These are phyloP conservation scores for Penicillium goetzii DNA, from an alignment of 495 filamentous ascomycete genomes.

Conservation along the genomic window DNA sequence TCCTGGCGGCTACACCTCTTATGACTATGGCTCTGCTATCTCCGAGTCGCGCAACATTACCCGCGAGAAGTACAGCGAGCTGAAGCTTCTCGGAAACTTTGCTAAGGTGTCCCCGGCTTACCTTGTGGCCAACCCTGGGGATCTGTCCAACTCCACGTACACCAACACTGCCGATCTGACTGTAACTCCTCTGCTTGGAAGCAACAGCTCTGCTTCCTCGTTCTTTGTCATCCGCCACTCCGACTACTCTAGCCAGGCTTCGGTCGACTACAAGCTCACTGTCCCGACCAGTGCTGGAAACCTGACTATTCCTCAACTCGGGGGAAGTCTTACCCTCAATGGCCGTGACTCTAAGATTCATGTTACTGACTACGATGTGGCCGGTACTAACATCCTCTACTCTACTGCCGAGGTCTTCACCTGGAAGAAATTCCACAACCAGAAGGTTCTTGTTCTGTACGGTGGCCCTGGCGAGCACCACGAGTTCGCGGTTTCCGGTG, in stretches of 20 bases:
- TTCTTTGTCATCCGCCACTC: slow-evolving; percentile 71
- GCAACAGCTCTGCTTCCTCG: slow-evolving; percentile 47
- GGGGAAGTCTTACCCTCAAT: slow-evolving; percentile 62
- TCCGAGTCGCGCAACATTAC: slow-evolving; percentile 66
- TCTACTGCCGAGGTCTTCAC: slow-evolving; percentile 79
- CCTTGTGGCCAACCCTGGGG: slow-evolving; percentile 55
- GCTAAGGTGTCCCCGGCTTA: slow-evolving; percentile 69
- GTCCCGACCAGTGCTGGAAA: slow-evolving; percentile 64
- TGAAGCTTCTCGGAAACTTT: slow-evolving; percentile 77
- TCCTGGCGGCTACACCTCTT: slow-evolving; percentile 72
- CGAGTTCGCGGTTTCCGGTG: slow-evolving; percentile 61
- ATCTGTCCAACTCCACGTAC: slow-evolving; percentile 52
- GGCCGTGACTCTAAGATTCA: slow-evolving; percentile 78
- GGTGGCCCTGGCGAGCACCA: slow-evolving; percentile 71
- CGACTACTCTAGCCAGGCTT: slow-evolving; percentile 57
- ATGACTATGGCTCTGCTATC: slow-evolving; percentile 73
- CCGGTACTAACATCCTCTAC: slow-evolving; percentile 67
- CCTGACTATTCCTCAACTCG: slow-evolving; percentile 66
- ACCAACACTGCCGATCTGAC: slow-evolving; percentile 55
- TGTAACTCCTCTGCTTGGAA: slow-evolving; percentile 63
- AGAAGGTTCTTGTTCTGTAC: slow-evolving; percentile 69
- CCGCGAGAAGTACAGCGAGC: slow-evolving; percentile 78
- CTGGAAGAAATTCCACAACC: slow-evolving; percentile 62
- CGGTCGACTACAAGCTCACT: slow-evolving; percentile 63
- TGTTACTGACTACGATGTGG: slow-evolving; percentile 73